Evolutionary conservation across 306 rosid genomes (phyloP).

Genomic region (Nissolia schottii): DNA sequence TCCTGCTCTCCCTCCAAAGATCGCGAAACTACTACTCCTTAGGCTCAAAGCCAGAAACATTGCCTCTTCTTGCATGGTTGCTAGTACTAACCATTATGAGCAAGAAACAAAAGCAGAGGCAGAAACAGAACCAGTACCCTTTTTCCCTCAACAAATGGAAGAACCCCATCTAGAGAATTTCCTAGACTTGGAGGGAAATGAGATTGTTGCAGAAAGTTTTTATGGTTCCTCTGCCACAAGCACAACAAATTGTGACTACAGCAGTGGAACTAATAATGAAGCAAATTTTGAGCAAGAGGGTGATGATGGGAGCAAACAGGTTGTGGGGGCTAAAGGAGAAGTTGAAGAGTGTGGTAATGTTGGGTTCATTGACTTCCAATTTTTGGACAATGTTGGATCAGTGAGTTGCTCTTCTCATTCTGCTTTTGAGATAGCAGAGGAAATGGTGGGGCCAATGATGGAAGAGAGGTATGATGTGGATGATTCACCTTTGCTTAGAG

Average conservation of each 20-base stretch:
- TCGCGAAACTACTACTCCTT: constrained; percentile 37
- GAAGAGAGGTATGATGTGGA: constrained; percentile 14
- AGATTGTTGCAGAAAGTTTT: background rate
- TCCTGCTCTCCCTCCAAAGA: constrained; percentile 44
- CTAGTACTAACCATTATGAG: background rate
- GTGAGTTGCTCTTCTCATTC: constrained; percentile 11
- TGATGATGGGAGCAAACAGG: constrained; percentile 11
- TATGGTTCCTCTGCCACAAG: constrained; percentile 5
- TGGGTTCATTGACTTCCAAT: constrained; percentile 26
- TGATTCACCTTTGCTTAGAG: constrained; percentile 23
- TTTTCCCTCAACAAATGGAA: constrained; percentile 6
- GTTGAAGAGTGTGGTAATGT: constrained; percentile 18
- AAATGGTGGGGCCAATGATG: constrained; percentile 29
- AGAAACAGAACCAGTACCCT: background rate
- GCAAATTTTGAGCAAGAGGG: constrained; percentile 24
- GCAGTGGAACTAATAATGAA: constrained; percentile 5
- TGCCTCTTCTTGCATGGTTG: constrained; percentile 3
- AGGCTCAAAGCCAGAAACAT: constrained; percentile 43
- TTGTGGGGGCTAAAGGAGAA: background rate
- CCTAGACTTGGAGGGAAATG: constrained; percentile 10
- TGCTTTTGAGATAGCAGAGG: constrained; percentile 36
- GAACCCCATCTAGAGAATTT: constrained; percentile 3
- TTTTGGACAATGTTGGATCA: constrained; percentile 27
- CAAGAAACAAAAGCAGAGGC: background rate
- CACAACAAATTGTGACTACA: constrained; percentile 14